Evolutionary conservation across 2,329 filamentous ascomycete genomes (phyloP).

Genomic region (Neofusicoccum laricinum): DNA sequence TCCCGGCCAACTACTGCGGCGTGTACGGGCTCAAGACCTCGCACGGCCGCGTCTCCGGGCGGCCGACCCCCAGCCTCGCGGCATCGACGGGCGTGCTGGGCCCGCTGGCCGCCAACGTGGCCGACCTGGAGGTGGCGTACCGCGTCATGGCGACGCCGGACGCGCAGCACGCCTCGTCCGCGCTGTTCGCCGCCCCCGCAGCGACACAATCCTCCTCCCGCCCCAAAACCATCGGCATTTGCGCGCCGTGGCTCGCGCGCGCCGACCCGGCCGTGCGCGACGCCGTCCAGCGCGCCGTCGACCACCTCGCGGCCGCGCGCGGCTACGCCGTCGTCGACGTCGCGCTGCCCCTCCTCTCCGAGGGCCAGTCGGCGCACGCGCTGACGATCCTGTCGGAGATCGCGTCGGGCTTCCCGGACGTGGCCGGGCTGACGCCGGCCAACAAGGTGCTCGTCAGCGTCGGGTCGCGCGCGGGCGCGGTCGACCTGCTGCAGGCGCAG

Average conservation of each 20-base stretch:
- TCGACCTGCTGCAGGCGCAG: conserved; percentile 70
- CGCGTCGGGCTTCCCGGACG: conserved; percentile 48
- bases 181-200: conserved; percentile 57
- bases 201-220: conserved; percentile 28
- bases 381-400: conserved; percentile 75
- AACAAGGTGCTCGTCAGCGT: conserved; percentile 70
- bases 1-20: conserved; percentile 74
- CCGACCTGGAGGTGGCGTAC: conserved; percentile 80
- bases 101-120: conserved; percentile 71
- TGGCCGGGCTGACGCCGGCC: conserved; percentile 58
- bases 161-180: conserved; percentile 57
- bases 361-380: conserved; percentile 74
- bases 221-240: conserved; percentile 67
- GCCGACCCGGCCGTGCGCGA: conserved; percentile 63
- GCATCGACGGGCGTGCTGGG: conserved; percentile 66
- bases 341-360: conserved; percentile 61
- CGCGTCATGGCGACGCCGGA: conserved; percentile 74
- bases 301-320: conserved; percentile 52
- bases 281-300: conserved; percentile 61
- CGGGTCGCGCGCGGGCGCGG: conserved; percentile 60
- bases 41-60: conserved; percentile 64
- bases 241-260: conserved; percentile 65
- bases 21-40: conserved; percentile 78
- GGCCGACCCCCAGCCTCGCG: conserved; percentile 58
- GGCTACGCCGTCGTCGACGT: conserved; percentile 61